Evolutionary conservation across 2,329 filamentous ascomycete species (phyloP).

Genomic region (Leptographium flavum): DNA sequence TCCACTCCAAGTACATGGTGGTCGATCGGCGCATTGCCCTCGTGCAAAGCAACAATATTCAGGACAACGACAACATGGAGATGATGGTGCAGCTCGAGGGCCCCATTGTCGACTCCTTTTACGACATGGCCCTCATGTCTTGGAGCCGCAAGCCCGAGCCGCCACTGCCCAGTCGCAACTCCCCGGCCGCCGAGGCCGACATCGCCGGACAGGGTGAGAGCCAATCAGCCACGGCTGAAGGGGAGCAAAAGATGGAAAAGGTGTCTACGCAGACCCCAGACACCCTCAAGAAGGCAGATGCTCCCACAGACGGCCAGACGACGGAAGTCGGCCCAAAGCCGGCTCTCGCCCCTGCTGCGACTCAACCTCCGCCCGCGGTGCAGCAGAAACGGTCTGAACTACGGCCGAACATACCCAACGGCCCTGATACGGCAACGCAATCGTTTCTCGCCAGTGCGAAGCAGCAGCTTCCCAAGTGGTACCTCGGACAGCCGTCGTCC

Average conservation of each 20-base stretch:
- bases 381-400: neutral
- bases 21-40: conserved; percentile 59
- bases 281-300: too few relatives aligned
- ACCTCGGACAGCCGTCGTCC: conserved; percentile 10
- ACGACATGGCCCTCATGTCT: conserved; percentile 58
- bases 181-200: conserved; percentile 26
- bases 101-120: conserved; percentile 60
- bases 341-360: neutral
- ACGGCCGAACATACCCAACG: conserved; percentile 8
- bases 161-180: conserved; percentile 38
- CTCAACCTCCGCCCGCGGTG: neutral
- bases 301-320: too few relatives aligned
- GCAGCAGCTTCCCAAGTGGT: conserved; percentile 11
- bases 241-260: too few relatives aligned
- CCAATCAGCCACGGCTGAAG: too few relatives aligned
- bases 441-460: conserved; percentile 15
- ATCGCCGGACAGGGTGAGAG: too few relatives aligned
- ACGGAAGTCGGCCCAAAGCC: too few relatives aligned
- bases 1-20: conserved; percentile 66
- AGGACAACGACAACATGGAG: conserved; percentile 66
- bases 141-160: conserved; percentile 53
- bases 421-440: conserved; percentile 10
- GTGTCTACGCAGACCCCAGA: too few relatives aligned
- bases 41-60: conserved; percentile 66
- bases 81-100: conserved; percentile 70